Percentiles rank a stretch among this genome's conserved stretches.
Conservation (phyloP, 2,329 filamentous ascomycete genomes). For the Coniella vitis region DNA sequence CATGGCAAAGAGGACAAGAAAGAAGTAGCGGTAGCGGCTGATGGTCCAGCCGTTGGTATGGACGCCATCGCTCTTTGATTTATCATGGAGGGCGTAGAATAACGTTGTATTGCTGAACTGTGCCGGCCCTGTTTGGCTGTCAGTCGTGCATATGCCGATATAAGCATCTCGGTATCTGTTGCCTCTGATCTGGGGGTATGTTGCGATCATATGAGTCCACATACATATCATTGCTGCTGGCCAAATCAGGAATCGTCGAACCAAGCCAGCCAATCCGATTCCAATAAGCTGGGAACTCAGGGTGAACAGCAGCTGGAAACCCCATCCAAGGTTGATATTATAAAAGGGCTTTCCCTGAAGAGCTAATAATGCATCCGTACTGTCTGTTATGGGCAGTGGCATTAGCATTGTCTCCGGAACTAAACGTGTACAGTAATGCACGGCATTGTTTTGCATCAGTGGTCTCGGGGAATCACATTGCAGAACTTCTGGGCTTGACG, state of each 20-base stretch:
- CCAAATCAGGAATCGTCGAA: conserved; percentile 39
- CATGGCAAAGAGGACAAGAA: conserved; percentile 32
- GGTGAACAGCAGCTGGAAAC: conserved; percentile 41
- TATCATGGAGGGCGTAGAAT: conserved; percentile 38
- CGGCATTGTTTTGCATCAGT: no score
- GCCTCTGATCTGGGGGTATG: not conserved
- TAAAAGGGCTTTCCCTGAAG: conserved; percentile 35
- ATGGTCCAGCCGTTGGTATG: conserved; percentile 39
- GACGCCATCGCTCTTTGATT: conserved; percentile 31
- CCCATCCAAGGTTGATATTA: conserved; percentile 37
- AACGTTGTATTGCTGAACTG: conserved; percentile 41
- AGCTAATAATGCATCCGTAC: conserved; percentile 33
- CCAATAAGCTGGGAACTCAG: conserved; percentile 47
- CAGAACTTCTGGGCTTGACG: no score
- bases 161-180: not conserved
- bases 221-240: conserved; percentile 44
- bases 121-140: conserved; percentile 16
- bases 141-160: not conserved
- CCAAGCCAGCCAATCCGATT: conserved; percentile 44
- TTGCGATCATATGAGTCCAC: not conserved
- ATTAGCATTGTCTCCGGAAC: not conserved
- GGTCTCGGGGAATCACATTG: no score
- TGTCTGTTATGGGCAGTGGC: conserved; percentile 22
- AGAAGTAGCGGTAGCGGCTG: conserved; percentile 39
- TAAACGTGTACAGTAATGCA: no score